Conservation (phyloP, 345 rosid species). For the Pistacia integerrima region DNA sequence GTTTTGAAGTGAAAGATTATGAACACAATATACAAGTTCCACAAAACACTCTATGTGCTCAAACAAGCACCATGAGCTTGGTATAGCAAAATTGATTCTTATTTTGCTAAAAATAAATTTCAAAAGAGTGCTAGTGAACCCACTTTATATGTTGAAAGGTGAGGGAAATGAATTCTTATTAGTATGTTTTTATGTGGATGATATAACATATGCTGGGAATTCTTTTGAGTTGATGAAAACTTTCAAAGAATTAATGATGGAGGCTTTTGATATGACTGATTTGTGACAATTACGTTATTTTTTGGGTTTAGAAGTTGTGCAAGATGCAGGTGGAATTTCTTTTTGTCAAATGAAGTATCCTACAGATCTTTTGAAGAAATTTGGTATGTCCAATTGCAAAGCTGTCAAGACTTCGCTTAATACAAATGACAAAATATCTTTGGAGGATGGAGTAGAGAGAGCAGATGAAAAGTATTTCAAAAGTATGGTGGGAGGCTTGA, state of each 20-base stretch:
- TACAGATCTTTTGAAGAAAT: not conserved
- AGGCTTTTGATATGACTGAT: not conserved
- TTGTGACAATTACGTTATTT: not conserved
- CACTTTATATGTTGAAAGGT: too few species aligned
- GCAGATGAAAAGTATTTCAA: not conserved
- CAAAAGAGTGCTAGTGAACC: too few species aligned
- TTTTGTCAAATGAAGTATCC: not conserved
- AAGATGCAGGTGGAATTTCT: not conserved
- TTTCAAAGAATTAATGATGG: not conserved
- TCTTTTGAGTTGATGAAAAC: not conserved
- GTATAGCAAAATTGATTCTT: not conserved
- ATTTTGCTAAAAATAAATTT: not conserved
- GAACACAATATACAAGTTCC: not conserved
- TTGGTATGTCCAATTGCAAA: not conserved
- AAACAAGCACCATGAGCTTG: not conserved
- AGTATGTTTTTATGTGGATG: constrained; percentile 11
- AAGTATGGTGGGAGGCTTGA: not conserved
- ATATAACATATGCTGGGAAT: not conserved
- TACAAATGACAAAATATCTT: not conserved
- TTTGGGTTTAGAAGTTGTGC: not conserved
- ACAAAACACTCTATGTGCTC: not conserved
- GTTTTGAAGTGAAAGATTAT: not conserved
- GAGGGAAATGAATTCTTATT: not conserved
- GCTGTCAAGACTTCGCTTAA: not conserved
- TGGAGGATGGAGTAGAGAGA: not conserved